Evolutionary conservation across 768 basidiomycete species (phyloP), one percentile per base, ranked within the genome.

Genomic region (Boletus coccyginus): DNA sequence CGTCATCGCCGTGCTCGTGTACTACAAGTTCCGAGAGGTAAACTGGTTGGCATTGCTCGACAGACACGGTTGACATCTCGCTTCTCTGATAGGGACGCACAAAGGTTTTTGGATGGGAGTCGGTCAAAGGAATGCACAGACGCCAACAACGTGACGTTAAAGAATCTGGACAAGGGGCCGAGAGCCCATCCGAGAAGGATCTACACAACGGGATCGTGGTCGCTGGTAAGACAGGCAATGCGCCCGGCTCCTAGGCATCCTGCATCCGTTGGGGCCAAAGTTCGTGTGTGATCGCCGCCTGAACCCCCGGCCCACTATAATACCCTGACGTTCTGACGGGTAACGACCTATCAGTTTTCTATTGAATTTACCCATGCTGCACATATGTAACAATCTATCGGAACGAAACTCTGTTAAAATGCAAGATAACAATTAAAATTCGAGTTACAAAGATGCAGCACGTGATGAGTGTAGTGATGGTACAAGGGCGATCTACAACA

Each of bases 1-100:
- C 13, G 90, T 89, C 61, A 84, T 95, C 45, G 80, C 66, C 35
- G 75, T 76, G 3, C 79, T 98, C 50, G 66, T 89, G 49, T 81
- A 73, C 61, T 74, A 90, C 77, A 92, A 92, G 73, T 90, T 71
- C 65, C 77, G 63, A 50, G 82, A 85, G 76, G 83, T 79, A 58
- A 53, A 12, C 8, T 7, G 1, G 3, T 2, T 8, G 1, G 72
- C 63, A 41, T 8, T 14, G 41, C 10, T 47, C 13, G 19, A 16
- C 13, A 13, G 8, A 13, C 44, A 33, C 13, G 6, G 24, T 19
- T 36, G 9, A 46, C 21, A 17, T 17, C 2, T 10, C n/a, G 12
- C 21, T 27, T 32, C 8, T n/a, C 21, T 19, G 16, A n/a, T 35
- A 87, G 86, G 87, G 87, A 39, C 83, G 87, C 40, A 83, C 81